These are phyloP conservation scores for Saccharomycopsis fibuligera DNA, from an alignment of 805 yeast species.

Conservation along the genomic window DNA sequence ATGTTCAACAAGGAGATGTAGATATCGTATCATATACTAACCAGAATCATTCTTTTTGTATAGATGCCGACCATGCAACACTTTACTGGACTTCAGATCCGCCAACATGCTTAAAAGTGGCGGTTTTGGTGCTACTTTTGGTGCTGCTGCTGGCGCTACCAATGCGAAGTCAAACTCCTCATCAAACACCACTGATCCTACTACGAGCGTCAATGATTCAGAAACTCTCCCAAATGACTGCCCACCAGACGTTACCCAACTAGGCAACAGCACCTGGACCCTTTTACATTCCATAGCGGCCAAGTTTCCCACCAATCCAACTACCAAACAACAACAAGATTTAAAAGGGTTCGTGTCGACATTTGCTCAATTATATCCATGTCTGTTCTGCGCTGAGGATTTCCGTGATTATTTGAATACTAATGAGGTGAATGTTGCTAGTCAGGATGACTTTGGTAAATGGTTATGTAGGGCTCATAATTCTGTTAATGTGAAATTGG, in stretches of 20 bases:
- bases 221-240: constrained; percentile 41
- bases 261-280: constrained; percentile 91
- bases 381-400: constrained; percentile 89
- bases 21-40: no score
- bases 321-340: constrained; percentile 55
- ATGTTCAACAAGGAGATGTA: no score
- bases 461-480: constrained; percentile 98
- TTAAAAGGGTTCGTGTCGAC: constrained; percentile 61
- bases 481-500: constrained; percentile 79
- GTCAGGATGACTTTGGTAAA: constrained; percentile 72
- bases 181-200: constrained; percentile 11
- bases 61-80: constrained; percentile 84
- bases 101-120: constrained; percentile 33
- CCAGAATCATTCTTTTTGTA: no score
- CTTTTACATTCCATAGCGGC: constrained; percentile 88
- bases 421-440: constrained; percentile 42
- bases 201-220: constrained; percentile 24
- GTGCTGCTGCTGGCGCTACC: constrained; percentile 22
- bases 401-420: constrained; percentile 54
- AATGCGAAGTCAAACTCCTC: constrained; percentile 21
- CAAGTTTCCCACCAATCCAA: constrained; percentile 69
- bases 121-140: constrained; percentile 20
- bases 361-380: constrained; percentile 82
- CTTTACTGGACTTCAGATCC: constrained; percentile 70
- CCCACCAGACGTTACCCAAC: constrained; percentile 79